phyloP scores from a whole-genome alignment of 1,139 yeast genomes.

The Lodderomyces pseudojiufengensis region DNA sequence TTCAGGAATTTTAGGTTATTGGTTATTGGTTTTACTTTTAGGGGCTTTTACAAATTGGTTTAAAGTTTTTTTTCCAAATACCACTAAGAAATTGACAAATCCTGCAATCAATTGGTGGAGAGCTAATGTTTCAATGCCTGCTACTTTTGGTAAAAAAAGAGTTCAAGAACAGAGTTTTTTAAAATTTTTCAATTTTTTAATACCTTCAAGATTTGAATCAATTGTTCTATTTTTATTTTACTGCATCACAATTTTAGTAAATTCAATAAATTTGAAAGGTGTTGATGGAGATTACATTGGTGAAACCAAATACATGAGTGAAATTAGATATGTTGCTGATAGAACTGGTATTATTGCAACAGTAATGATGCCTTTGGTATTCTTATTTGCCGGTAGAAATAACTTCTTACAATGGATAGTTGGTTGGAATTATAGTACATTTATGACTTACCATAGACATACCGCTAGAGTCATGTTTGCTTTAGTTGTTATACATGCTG shows the following conservation, averaged over 20 bases:
- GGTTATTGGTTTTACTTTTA: conserved; percentile 44
- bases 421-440: conserved; percentile 37
- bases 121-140: conserved; percentile 22
- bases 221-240: conserved; percentile 35
- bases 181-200: conserved; percentile 13
- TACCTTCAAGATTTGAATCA: conserved; percentile 28
- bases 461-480: conserved; percentile 28
- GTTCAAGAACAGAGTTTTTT: conserved; percentile 9
- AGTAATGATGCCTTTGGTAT: conserved; percentile 30
- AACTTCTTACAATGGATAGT: conserved; percentile 41
- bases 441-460: conserved; percentile 38
- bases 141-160: conserved; percentile 21
- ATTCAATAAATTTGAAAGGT: conserved; percentile 20
- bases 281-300: conserved; percentile 20
- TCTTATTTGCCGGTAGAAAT: conserved; percentile 44
- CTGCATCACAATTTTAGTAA: conserved; percentile 40
- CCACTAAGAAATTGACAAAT: neutral
- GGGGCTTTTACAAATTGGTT: conserved; percentile 43
- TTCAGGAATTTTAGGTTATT: conserved; percentile 44
- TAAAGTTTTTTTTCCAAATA: conserved; percentile 22
- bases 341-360: conserved; percentile 32
- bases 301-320: conserved; percentile 17
- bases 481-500: conserved; percentile 32
- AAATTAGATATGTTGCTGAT: conserved; percentile 27
- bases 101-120: conserved; percentile 4